phyloP scores from a whole-genome alignment of 2,329 filamentous ascomycete species.

The Talaromyces amestolkiae region DNA sequence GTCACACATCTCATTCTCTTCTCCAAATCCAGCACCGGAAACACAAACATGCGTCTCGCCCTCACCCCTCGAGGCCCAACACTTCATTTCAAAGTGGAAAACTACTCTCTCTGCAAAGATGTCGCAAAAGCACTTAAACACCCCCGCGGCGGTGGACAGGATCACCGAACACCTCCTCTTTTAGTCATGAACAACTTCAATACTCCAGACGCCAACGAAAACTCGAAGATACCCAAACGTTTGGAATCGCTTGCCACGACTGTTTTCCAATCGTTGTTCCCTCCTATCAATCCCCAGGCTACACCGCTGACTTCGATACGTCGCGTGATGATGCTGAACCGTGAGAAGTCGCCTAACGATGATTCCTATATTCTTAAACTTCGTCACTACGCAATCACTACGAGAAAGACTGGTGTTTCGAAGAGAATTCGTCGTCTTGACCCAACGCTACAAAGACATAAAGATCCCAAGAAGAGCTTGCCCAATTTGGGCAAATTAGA shows the following conservation, averaged over 20 bases:
- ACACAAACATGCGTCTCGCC: conserved; percentile 86
- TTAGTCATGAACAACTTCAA: conserved; percentile 99
- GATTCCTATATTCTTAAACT: conserved; percentile 80
- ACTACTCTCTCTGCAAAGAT: conserved; percentile 91
- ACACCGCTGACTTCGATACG: conserved; percentile 91
- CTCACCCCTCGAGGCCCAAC: conserved; percentile 89
- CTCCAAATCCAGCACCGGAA: conserved; percentile 82
- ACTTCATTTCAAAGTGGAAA: conserved; percentile 88
- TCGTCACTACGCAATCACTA: conserved; percentile 92
- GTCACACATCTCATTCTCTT: conserved; percentile 92
- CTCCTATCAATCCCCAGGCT: conserved; percentile 86
- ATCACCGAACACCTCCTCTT: conserved; percentile 80
- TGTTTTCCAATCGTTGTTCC: conserved; percentile 93
- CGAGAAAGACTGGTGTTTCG: conserved; percentile 78
- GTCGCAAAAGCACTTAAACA: conserved; percentile 79
- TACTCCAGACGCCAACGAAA: conserved; percentile 56
- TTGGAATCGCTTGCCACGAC: conserved; percentile 90
- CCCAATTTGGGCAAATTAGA: conserved; percentile 88
- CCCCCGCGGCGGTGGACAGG: conserved; percentile 76
- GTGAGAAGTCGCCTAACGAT: conserved; percentile 59
- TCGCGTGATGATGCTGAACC: conserved; percentile 84
- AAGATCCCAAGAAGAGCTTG: conserved; percentile 66
- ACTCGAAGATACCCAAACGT: conserved; percentile 78
- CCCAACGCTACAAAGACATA: conserved; percentile 75
- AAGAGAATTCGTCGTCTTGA: conserved; percentile 80